These are phyloP conservation scores for Nakataea oryzae DNA, from an alignment of 2,329 filamentous ascomycete species.

Conservation along the genomic window DNA sequence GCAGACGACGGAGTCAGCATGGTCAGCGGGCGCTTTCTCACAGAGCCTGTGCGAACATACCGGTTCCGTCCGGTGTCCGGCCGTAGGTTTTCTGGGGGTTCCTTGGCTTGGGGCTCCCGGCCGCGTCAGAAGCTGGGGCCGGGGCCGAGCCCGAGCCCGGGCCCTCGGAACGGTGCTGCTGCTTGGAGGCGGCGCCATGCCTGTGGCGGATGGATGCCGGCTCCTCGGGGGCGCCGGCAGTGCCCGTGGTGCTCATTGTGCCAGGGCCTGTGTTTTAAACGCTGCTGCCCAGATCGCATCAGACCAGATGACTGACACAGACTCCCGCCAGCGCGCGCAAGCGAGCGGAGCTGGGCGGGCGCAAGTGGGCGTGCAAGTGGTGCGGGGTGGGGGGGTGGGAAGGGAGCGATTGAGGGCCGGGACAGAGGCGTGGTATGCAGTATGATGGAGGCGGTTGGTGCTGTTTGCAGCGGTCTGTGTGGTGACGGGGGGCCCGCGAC, in stretches of 20 bases:
- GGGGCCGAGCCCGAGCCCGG: background rate
- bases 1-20: background rate
- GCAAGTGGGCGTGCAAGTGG: background rate
- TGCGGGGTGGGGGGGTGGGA: too few species aligned
- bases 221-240: background rate
- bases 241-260: background rate
- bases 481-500: background rate
- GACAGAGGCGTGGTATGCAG: background rate
- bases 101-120: conserved; percentile 1
- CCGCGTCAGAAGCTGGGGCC: background rate
- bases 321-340: background rate
- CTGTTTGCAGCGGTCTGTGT: background rate
- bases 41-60: conserved; percentile 41
- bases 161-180: background rate
- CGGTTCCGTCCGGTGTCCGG: conserved; percentile 78
- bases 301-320: background rate
- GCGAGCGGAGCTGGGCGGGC: background rate
- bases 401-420: background rate
- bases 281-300: background rate
- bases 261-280: background rate
- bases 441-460: background rate
- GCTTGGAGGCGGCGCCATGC: background rate
- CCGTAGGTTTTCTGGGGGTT: conserved; percentile 70
- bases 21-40: background rate
- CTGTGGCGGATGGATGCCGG: background rate